Percentiles rank a stretch among this genome's conserved stretches.
These are phyloP conservation scores for Tetrahymena malaccensis DNA, from an alignment of 73 alveolate genomes.

Conservation along the genomic window DNA sequence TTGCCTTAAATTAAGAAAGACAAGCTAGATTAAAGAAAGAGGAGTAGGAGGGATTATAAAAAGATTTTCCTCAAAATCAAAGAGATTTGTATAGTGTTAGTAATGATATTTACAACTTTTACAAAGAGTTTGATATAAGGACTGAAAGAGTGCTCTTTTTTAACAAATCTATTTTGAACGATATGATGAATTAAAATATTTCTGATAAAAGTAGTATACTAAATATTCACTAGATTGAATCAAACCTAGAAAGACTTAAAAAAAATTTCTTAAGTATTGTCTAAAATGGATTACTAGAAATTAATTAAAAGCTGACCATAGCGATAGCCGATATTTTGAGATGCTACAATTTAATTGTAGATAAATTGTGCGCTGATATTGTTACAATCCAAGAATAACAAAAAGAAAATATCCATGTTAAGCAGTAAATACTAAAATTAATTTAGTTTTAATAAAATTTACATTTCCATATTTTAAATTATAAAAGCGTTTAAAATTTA, in stretches of 20 bases:
- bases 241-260: background rate
- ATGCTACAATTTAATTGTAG: background rate
- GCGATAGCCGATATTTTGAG: background rate
- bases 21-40: background rate
- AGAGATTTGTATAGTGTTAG: background rate
- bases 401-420: background rate
- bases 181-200: background rate
- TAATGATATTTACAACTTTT: background rate
- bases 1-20: background rate
- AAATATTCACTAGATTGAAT: background rate
- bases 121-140: background rate
- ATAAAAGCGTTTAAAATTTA: background rate
- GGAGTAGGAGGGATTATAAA: background rate
- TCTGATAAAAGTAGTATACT: background rate
- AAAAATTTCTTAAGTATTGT: background rate
- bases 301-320: background rate
- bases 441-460: background rate
- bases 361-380: background rate
- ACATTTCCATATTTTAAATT: too few relatives aligned
- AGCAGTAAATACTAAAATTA: background rate
- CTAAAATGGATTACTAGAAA: background rate
- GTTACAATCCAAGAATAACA: background rate
- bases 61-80: background rate
- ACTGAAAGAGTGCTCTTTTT: background rate
- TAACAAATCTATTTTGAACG: background rate